A percentile compares a stretch with the other conserved stretches of the same genome.
phyloP scores from a whole-genome alignment of 108 stramenopile genomes.

The Skeletonema grethae region DNA sequence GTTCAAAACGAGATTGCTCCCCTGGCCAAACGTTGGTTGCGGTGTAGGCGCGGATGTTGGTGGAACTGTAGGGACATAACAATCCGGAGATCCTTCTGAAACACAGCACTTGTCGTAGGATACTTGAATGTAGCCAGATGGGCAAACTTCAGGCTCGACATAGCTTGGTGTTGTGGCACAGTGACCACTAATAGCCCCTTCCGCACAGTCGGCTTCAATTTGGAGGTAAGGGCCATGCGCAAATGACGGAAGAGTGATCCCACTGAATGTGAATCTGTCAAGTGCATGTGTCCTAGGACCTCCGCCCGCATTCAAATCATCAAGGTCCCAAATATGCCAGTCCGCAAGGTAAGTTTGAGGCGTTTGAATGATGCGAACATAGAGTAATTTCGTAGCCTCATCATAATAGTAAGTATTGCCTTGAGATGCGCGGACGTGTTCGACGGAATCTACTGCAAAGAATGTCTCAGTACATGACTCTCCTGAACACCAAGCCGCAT shows the following conservation, averaged over 20 bases:
- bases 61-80: conserved; percentile 5
- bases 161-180: conserved; percentile 22
- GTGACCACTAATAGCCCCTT: conserved; percentile 20
- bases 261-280: conserved; percentile 25
- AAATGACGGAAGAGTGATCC: conserved; percentile 26
- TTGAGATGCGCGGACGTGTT: not conserved
- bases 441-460: not conserved
- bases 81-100: conserved; percentile 13
- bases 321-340: conserved; percentile 18
- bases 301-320: not conserved
- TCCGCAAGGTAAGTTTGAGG: conserved; percentile 6
- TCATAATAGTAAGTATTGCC: conserved; percentile 19
- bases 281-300: conserved; percentile 19
- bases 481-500: conserved; percentile 1
- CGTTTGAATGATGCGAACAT: conserved; percentile 18
- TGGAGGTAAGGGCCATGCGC: conserved; percentile 15
- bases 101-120: conserved; percentile 27
- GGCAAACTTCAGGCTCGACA: conserved; percentile 17
- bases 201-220: conserved; percentile 14
- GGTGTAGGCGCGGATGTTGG: conserved; percentile 14
- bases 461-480: not conserved
- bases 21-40: conserved; percentile 23
- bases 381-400: conserved; percentile 15
- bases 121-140: conserved; percentile 13
- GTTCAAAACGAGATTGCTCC: conserved; percentile 20